phyloP scores from a whole-genome alignment of 306 rosid species.

The Cucurbita ficifolia region DNA sequence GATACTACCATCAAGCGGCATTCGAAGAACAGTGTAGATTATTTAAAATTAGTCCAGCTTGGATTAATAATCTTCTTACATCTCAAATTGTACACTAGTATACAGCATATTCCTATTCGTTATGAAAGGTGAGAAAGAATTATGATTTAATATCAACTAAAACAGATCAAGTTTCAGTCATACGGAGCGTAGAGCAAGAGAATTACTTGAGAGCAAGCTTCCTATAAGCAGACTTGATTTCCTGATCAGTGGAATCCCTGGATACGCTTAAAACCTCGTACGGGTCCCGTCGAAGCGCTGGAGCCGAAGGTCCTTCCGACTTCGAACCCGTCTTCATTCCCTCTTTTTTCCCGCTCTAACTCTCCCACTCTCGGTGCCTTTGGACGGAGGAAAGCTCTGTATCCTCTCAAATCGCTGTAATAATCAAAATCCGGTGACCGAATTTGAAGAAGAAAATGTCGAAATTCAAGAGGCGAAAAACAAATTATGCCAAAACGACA shows the following conservation, averaged over 20 bases:
- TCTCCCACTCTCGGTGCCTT: not conserved
- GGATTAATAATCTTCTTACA: not conserved
- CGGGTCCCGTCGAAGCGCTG: constrained; percentile 74
- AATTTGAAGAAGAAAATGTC: not conserved
- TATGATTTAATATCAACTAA: not conserved
- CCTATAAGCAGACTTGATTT: constrained; percentile 83
- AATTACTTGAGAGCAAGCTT: constrained; percentile 91
- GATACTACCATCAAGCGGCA: not conserved
- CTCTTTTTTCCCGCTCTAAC: not conserved
- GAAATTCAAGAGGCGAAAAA: not conserved
- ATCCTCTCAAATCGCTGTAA: not conserved
- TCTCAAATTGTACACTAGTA: not conserved
- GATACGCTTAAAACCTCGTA: constrained; percentile 73
- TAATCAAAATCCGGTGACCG: not conserved
- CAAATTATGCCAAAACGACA: not conserved
- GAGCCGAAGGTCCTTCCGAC: constrained; percentile 73
- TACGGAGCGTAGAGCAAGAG: not conserved
- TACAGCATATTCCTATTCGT: not conserved
- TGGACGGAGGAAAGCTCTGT: not conserved
- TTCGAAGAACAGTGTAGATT: not conserved
- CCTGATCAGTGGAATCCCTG: constrained; percentile 73
- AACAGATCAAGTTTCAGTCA: not conserved
- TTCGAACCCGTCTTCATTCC: constrained; percentile 52
- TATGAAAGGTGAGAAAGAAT: not conserved
- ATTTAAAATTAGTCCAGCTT: not conserved